Conservation (phyloP, 345 rosid genomes). For the Tarenaya hassleriana region DNA sequence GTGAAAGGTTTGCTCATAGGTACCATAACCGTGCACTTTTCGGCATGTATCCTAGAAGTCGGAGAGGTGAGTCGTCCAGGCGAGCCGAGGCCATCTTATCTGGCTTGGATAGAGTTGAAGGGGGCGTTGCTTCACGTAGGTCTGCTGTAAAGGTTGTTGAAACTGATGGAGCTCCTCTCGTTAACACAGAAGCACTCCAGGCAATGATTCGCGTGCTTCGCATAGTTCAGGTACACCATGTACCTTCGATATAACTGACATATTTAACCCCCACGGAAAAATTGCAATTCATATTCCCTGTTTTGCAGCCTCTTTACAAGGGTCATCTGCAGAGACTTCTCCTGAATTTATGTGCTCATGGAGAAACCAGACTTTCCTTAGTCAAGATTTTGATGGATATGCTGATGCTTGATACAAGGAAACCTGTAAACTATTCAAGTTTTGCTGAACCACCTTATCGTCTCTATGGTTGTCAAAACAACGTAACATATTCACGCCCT, state of each 20-base stretch:
- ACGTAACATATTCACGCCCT: slow-evolving; percentile 89
- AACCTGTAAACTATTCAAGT: slow-evolving; percentile 37
- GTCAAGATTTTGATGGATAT: slow-evolving; percentile 79
- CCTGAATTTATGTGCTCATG: slow-evolving; percentile 84
- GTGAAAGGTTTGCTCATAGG: slow-evolving; percentile 92
- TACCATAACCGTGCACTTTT: slow-evolving; percentile 72
- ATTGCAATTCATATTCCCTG: slow-evolving; percentile 9
- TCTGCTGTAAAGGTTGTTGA: slow-evolving; percentile 67
- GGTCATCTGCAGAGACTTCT: slow-evolving; percentile 91
- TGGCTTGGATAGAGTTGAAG: slow-evolving; percentile 56
- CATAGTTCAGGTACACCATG: slow-evolving; percentile 66
- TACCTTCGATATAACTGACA: slow-evolving; percentile 5
- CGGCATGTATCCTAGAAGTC: slow-evolving; percentile 93
- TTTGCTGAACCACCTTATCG: slow-evolving; percentile 61
- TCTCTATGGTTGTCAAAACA: slow-evolving; percentile 88
- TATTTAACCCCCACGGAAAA: slow-evolving; percentile 2
- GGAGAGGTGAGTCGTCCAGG: slow-evolving; percentile 92
- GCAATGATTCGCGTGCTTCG: slow-evolving; percentile 89
- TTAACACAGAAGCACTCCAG: slow-evolving; percentile 68
- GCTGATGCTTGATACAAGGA: slow-evolving; percentile 75
- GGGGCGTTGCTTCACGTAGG: slow-evolving; percentile 55
- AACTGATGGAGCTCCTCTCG: slow-evolving; percentile 87
- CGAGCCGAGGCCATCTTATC: slow-evolving; percentile 69
- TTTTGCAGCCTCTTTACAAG: slow-evolving; percentile 80
- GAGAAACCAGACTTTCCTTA: slow-evolving; percentile 67